phyloP scores from a whole-genome alignment of 805 yeast genomes.

The Saccharomycopsis vini region DNA sequence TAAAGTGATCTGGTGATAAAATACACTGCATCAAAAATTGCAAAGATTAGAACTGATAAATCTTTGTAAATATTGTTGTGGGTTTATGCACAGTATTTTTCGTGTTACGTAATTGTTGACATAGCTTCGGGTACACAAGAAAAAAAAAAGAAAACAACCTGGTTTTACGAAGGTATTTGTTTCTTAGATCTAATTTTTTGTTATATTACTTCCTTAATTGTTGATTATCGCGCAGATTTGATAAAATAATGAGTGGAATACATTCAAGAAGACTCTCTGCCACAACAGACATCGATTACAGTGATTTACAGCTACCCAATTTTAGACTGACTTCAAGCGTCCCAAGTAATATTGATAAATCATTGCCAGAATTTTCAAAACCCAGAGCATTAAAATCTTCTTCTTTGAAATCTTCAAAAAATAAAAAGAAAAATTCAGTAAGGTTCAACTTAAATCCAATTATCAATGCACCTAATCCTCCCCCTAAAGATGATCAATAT shows the following conservation, averaged over 20 bases:
- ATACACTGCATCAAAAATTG: too few species aligned
- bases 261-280: constrained; percentile 16
- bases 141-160: neutral
- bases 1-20: too few species aligned
- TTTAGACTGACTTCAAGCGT: neutral
- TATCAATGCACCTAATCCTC: neutral
- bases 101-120: neutral
- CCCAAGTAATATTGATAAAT: neutral
- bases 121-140: neutral
- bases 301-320: constrained; percentile 1
- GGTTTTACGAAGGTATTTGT: too few species aligned
- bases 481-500: neutral
- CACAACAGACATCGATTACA: constrained; percentile 17
- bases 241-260: neutral
- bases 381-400: neutral
- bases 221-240: too few species aligned
- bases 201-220: too few species aligned
- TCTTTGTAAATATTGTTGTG: too few species aligned
- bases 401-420: neutral
- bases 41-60: too few species aligned
- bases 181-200: too few species aligned
- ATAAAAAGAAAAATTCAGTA: constrained; percentile 3
- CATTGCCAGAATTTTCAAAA: neutral
- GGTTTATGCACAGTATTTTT: too few species aligned
- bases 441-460: constrained; percentile 2